Base-by-base conservation (phyloP, 2,329 filamentous ascomycete species). In the Ceratocystis smalleyi region DNA sequence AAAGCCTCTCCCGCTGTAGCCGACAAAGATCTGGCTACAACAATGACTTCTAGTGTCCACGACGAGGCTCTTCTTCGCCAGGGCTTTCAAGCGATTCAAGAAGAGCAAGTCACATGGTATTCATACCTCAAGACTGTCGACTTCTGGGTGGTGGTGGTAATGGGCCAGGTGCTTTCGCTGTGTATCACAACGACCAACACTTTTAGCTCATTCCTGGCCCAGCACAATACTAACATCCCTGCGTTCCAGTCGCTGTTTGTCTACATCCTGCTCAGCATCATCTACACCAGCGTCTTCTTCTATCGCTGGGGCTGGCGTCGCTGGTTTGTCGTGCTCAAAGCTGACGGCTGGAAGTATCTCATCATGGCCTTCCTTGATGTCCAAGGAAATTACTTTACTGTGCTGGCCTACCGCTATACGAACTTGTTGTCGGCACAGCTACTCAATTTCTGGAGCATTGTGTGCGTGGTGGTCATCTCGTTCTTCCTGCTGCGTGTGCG, bases 381-480 rank as follows among this genome's bases (percentile, higher is more conserved):
- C 61, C 83, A 96, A 76, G 94, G 94, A 67, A 99, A 99, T 77
- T 99, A 96, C 79, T 97, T 97, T 73, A 91, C 91, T 71, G 92
- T 99, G 61, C 81, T 96, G 61, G 94, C 92, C 4, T 99, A 97
- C 77, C 82, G 87, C 66, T 85, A 95, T 78, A 96, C 92, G 64
- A 96, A 91, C 71, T 87, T 96, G 70, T 81, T 97, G 60, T 94
- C 88, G 22, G 91, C 91, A 17, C 91, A 97, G 79, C 82, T 99
- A 62, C 90, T 99, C 77, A 96, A 96, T 80, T 97, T 97, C 77
- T 97, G 92, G 92, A 89, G 91, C 70, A 97, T 99, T 69, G 89
- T 95, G 61, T 85, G 92, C 68, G 94, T 99, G 24, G 90, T 97
- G 22, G 72, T 88, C 67, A 77, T 96, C 68, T 96, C 90, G 32